Evolutionary conservation across 345 rosid species (phyloP), one percentile per base, ranked within the genome.

Genomic region (Physaria fendleri): DNA sequence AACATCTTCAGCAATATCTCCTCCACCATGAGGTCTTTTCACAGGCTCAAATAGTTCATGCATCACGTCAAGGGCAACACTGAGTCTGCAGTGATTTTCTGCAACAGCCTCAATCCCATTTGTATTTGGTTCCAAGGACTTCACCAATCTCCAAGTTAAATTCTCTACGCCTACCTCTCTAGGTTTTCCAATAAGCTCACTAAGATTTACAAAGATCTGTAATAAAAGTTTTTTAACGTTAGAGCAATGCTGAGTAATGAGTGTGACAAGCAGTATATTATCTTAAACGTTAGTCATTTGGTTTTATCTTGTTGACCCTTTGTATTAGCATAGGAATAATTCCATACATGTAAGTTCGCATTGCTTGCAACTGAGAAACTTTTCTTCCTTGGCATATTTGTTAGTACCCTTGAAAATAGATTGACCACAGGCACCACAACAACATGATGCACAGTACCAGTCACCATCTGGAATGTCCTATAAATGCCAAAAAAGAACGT

Each of bases 361-460:
- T 30, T 86, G 96, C 69, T 54, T 48, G 73, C 98, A 85, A 48
- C 18, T 68, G 42, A 80, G 47, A 66, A 70, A 18, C 30, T 34
- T 56, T 40, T 65, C 65, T 52, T 77, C 73, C 52, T 18, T 12
- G 37, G 55, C 12, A 59, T 39, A 52, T 49, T 24, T 70, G 59
- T 28, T 25, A 49, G 70, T 75, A 24, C 54, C 58, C 50, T 75
- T 33, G 57, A 71, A 40, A 55, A 73, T 39, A 49, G 54, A 50
- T 51, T 70, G 51, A 49, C 78, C 73, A 72, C 95, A 88, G 28
- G 77, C 68, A 48, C 68, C 56, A 69, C 96, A 88, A 64, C 93
- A 75, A 52, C 98, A 92, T 41, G 90, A 81, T 33, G 89, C 79
- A 62, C 96, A 88, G 69, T 82, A 92, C 95, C 93, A 92, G 59